Conservation (phyloP, 805 yeast species). For the Saccharomycopsis javanensis region DNA sequence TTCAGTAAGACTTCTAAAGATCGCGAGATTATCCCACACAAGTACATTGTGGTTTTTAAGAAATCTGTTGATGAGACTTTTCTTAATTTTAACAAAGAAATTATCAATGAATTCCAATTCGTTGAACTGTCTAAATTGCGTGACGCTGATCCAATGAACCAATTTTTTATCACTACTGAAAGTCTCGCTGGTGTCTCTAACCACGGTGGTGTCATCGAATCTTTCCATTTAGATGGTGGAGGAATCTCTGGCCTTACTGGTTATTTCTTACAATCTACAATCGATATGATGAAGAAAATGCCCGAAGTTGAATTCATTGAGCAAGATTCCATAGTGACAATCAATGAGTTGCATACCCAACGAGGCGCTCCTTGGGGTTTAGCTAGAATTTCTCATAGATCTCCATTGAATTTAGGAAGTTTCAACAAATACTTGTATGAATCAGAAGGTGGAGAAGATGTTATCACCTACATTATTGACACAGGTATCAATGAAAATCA, state of each 20-base stretch:
- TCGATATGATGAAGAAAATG: slow-evolving; percentile 60
- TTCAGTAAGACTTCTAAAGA: neutral
- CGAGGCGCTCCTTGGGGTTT: slow-evolving; percentile 93
- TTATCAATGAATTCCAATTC: slow-evolving; percentile 48
- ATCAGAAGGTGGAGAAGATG: slow-evolving; percentile 70
- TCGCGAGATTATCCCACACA: slow-evolving; percentile 2
- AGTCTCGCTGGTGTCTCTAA: slow-evolving; percentile 18
- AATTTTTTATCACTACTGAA: slow-evolving; percentile 30
- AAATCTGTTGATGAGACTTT: slow-evolving; percentile 44
- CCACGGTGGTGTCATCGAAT: slow-evolving; percentile 9
- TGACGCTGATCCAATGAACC: slow-evolving; percentile 27
- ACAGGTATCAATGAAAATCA: slow-evolving; percentile 78
- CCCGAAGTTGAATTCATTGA: slow-evolving; percentile 57
- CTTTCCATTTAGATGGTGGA: slow-evolving; percentile 7
- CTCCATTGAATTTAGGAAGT: slow-evolving; percentile 54
- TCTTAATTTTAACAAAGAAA: slow-evolving; percentile 53
- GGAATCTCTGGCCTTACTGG: slow-evolving; percentile 66
- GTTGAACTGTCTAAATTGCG: slow-evolving; percentile 31
- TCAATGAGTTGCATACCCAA: slow-evolving; percentile 57
- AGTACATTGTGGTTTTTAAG: slow-evolving; percentile 8
- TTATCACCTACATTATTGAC: slow-evolving; percentile 79
- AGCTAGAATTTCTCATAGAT: slow-evolving; percentile 80
- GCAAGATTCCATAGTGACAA: slow-evolving; percentile 60
- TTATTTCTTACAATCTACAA: slow-evolving; percentile 60
- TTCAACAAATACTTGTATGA: slow-evolving; percentile 69